A percentile compares a stretch with the other conserved stretches of the same genome.
Conservation (phyloP, 345 rosid species). For the Salix viminalis region DNA sequence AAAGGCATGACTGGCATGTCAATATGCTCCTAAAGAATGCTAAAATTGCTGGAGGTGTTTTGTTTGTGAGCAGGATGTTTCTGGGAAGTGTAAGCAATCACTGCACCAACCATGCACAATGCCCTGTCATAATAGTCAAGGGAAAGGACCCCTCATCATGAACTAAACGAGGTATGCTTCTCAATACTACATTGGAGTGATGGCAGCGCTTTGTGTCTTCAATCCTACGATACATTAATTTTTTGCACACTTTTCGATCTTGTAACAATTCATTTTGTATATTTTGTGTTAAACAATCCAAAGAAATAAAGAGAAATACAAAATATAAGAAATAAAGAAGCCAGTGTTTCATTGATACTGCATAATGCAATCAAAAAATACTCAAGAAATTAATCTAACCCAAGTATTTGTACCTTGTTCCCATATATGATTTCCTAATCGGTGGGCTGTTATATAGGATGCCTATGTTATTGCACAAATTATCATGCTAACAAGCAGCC, state of each 20-base stretch:
- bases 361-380: no score
- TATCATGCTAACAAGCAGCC: no score
- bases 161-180: conserved; percentile 27
- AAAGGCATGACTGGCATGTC: background rate
- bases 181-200: background rate
- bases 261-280: background rate
- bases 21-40: background rate
- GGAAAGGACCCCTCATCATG: conserved; percentile 43
- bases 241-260: background rate
- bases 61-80: conserved; percentile 61
- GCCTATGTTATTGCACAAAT: no score
- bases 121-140: conserved; percentile 74
- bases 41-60: conserved; percentile 1
- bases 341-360: background rate
- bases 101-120: conserved; percentile 70
- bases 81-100: conserved; percentile 95
- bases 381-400: no score
- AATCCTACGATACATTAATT: background rate
- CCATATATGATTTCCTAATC: no score
- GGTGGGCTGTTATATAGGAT: no score
- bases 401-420: no score
- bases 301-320: no score
- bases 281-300: background rate
- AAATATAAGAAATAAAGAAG: no score
- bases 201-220: background rate